phyloP scores from a whole-genome alignment of 495 filamentous ascomycete genomes.

The Bathelium albidoporum region DNA sequence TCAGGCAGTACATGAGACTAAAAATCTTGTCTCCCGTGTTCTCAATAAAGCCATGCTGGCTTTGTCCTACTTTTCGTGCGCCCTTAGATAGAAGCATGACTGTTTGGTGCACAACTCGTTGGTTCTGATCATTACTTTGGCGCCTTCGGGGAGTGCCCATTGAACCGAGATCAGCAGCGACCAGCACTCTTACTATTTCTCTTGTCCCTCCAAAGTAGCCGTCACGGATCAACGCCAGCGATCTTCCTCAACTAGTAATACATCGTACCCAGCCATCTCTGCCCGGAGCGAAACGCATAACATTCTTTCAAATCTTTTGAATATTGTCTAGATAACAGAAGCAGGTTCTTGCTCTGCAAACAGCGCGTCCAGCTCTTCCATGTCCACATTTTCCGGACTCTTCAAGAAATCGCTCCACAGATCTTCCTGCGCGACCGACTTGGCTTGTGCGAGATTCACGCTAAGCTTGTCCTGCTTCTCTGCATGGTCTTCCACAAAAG shows the following conservation, averaged over 20 bases:
- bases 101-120: not conserved
- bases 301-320: not conserved
- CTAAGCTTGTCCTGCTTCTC: slow-evolving; percentile 2
- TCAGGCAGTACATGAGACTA: not conserved
- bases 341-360: slow-evolving; percentile 33
- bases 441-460: not conserved
- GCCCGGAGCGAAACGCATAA: not conserved
- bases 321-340: not conserved
- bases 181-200: not conserved
- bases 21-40: not conserved
- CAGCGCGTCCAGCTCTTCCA: slow-evolving; percentile 88
- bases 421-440: slow-evolving; percentile 20
- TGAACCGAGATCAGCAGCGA: not conserved
- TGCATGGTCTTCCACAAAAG: not conserved
- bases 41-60: not conserved
- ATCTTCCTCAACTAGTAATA: not conserved
- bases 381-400: slow-evolving; percentile 78
- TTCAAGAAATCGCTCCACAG: slow-evolving; percentile 51
- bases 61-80: no score
- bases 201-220: not conserved
- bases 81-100: not conserved
- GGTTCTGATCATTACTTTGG: not conserved
- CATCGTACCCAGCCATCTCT: not conserved
- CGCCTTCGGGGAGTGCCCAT: not conserved
- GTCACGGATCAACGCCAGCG: not conserved